Evolutionary conservation across 2,329 filamentous ascomycete species (phyloP).

Genomic region (Colletotrichum karsti): DNA sequence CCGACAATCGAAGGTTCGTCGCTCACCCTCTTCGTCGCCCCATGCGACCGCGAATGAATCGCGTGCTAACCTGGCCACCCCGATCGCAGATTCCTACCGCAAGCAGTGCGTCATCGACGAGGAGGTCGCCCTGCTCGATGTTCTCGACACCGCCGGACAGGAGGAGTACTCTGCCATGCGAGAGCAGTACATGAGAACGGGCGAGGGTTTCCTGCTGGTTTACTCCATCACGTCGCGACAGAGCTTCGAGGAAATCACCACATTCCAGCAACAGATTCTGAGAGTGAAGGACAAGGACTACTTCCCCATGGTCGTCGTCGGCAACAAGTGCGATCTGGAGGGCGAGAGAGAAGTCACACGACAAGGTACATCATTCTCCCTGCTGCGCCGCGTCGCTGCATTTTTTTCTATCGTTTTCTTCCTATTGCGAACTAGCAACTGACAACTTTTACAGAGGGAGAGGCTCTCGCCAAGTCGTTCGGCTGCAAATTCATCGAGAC

Average conservation of each 20-base stretch:
- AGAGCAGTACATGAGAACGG: slow-evolving; percentile 99
- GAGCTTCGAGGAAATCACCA: slow-evolving; percentile 98
- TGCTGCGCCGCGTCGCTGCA: slow-evolving; percentile 4
- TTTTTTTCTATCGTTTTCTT: not conserved
- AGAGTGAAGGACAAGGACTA: slow-evolving; percentile 99
- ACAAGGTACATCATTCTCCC: slow-evolving; percentile 75
- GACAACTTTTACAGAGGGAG: slow-evolving; percentile 75
- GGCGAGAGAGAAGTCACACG: slow-evolving; percentile 88
- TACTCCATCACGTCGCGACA: slow-evolving; percentile 98
- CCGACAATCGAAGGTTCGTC: slow-evolving; percentile 94
- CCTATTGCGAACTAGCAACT: not conserved
- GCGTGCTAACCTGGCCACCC: slow-evolving; percentile 31
- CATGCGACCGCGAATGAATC: slow-evolving; percentile 16
- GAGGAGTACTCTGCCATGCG: slow-evolving; percentile 99
- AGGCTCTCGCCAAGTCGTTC: slow-evolving; percentile 85
- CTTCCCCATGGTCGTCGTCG: slow-evolving; percentile 98
- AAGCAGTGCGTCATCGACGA: slow-evolving; percentile 99
- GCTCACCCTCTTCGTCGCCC: not conserved
- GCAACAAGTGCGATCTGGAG: slow-evolving; percentile 99
- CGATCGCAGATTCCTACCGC: slow-evolving; percentile 87
- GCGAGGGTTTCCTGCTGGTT: slow-evolving; percentile 96
- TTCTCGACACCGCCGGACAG: slow-evolving; percentile 97
- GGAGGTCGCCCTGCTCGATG: slow-evolving; percentile 95
- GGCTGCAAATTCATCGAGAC: slow-evolving; percentile 99
- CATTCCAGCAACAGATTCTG: slow-evolving; percentile 98